Evolutionary conservation across 805 yeast genomes (phyloP).

Genomic region (Candida coleopterorum): DNA sequence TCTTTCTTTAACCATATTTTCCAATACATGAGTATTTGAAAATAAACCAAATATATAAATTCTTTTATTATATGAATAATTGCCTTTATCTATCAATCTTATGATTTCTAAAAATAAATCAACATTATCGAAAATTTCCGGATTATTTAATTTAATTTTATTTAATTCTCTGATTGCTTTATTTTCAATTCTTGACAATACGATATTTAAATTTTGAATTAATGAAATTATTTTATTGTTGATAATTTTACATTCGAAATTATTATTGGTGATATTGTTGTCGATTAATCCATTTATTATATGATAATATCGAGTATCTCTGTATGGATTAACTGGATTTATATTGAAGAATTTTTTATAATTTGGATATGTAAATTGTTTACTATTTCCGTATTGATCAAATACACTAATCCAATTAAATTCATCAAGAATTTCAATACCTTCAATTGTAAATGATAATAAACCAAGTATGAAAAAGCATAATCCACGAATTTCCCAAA

Average conservation of each 20-base stretch:
- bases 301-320: slow-evolving; percentile 20
- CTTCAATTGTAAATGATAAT: slow-evolving; percentile 67
- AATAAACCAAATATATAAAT: slow-evolving; percentile 64
- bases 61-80: slow-evolving; percentile 60
- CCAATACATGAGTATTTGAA: slow-evolving; percentile 46
- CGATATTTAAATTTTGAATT: slow-evolving; percentile 49
- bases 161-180: slow-evolving; percentile 56
- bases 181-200: slow-evolving; percentile 40
- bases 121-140: slow-evolving; percentile 51
- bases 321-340: slow-evolving; percentile 19
- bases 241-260: not conserved
- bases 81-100: slow-evolving; percentile 50
- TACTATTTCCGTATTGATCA: slow-evolving; percentile 15
- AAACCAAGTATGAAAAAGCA: slow-evolving; percentile 77
- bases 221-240: slow-evolving; percentile 19
- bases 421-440: slow-evolving; percentile 81
- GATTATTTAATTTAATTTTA: slow-evolving; percentile 45
- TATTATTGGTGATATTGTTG: slow-evolving; percentile 3
- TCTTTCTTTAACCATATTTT: slow-evolving; percentile 44
- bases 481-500: slow-evolving; percentile 64
- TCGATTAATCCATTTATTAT: slow-evolving; percentile 16
- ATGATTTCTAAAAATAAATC: slow-evolving; percentile 49
- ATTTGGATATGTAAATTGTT: slow-evolving; percentile 19
- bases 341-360: slow-evolving; percentile 15
- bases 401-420: slow-evolving; percentile 53